Percentiles rank a stretch among this genome's conserved stretches.
Conservation (phyloP, 345 rosid species). For the Excoecaria agallocha region DNA sequence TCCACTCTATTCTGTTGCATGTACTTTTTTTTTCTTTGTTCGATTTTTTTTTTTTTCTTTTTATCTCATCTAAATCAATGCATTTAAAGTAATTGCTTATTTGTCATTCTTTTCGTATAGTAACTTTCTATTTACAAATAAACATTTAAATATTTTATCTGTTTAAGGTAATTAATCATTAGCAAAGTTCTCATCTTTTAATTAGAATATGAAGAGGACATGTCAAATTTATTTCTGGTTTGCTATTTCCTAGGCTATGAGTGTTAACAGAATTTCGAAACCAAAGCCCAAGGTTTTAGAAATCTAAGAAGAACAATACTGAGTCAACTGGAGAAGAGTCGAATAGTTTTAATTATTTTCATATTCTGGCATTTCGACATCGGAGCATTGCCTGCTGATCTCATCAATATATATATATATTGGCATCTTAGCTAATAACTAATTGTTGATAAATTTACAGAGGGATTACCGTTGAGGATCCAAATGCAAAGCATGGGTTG, state of each 20-base stretch:
- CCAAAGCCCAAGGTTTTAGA: no score
- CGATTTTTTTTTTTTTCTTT: background rate
- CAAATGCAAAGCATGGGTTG: slow-evolving; percentile 27
- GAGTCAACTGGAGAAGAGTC: no score
- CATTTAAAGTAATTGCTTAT: background rate
- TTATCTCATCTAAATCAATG: background rate
- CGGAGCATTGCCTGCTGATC: slow-evolving; percentile 46
- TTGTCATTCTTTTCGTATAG: background rate
- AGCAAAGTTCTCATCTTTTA: no score
- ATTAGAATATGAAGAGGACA: no score
- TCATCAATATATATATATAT: slow-evolving; percentile 41
- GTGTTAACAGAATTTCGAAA: no score
- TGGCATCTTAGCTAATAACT: no score
- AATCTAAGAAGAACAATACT: no score
- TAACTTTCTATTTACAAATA: background rate
- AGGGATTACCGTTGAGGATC: slow-evolving; percentile 32
- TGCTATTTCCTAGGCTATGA: no score
- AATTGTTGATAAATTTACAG: slow-evolving; percentile 8
- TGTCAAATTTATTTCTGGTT: no score
- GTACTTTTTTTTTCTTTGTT: background rate
- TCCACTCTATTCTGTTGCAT: slow-evolving; percentile 3
- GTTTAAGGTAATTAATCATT: no score
- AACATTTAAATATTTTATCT: background rate
- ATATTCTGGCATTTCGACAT: slow-evolving; percentile 53
- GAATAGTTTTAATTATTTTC: no score